These are phyloP conservation scores for Stipa capillata DNA, from an alignment of 176 grass and related monocot genomes.

Conservation along the genomic window DNA sequence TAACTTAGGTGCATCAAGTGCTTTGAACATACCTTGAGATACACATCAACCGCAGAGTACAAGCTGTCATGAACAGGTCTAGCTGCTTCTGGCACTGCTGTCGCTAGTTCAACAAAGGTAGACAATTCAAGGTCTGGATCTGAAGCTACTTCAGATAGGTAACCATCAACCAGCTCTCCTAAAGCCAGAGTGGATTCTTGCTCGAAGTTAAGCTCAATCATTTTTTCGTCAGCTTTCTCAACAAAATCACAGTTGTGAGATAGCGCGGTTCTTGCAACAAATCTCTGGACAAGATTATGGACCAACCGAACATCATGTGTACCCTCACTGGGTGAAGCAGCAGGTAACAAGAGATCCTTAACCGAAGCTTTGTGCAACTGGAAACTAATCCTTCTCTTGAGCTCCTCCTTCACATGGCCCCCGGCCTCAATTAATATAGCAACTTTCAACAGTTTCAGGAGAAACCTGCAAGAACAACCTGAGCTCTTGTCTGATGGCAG, in stretches of 20 bases:
- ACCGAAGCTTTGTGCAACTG: constrained; percentile 83
- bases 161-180: constrained; percentile 77
- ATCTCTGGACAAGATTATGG: constrained; percentile 71
- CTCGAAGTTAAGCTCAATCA: constrained; percentile 63
- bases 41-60: constrained; percentile 84
- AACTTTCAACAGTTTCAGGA: constrained; percentile 91
- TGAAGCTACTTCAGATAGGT: constrained; percentile 71
- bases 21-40: constrained; percentile 74
- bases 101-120: constrained; percentile 66
- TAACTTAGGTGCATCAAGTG: neutral
- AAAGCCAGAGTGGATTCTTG: constrained; percentile 64
- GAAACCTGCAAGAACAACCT: constrained; percentile 93
- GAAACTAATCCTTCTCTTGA: constrained; percentile 61
- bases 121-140: constrained; percentile 73
- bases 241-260: constrained; percentile 37
- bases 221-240: constrained; percentile 62
- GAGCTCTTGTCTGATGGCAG: constrained; percentile 85
- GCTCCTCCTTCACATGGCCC: constrained; percentile 71
- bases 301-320: constrained; percentile 62
- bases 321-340: constrained; percentile 30
- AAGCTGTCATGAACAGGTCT: constrained; percentile 73
- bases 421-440: constrained; percentile 66
- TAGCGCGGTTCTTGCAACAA: constrained; percentile 42
- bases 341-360: constrained; percentile 78
- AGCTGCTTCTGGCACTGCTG: constrained; percentile 59